A percentile compares a stretch with the other conserved stretches of the same genome.
phyloP scores from a whole-genome alignment of 2,329 filamentous ascomycete genomes.

The Cercospora brassicicola region DNA sequence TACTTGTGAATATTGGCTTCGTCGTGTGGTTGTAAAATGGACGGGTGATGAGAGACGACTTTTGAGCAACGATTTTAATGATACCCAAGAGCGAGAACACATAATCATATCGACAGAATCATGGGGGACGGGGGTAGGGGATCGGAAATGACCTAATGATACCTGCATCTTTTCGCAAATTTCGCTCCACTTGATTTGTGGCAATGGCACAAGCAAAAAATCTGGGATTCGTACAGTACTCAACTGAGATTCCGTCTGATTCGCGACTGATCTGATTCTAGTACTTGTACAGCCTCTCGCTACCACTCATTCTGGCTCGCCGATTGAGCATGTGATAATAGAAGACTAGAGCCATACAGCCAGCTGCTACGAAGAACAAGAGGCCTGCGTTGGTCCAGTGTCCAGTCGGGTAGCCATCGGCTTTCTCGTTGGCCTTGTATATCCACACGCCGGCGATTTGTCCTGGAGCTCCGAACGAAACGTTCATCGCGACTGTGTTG shows the following conservation, averaged over 20 bases:
- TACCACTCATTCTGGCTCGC: constrained; percentile 21
- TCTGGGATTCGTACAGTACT: neutral
- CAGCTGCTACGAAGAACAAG: constrained; percentile 59
- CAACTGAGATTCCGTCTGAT: neutral
- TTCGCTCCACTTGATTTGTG: neutral
- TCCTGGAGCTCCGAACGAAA: constrained; percentile 66
- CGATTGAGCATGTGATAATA: constrained; percentile 57
- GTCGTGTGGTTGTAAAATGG: constrained; percentile 11
- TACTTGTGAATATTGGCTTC: constrained; percentile 17
- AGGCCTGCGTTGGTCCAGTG: constrained; percentile 67
- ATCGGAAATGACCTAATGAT: neutral
- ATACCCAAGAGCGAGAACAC: neutral
- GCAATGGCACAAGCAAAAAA: neutral
- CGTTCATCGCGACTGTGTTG: constrained; percentile 57
- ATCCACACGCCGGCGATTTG: constrained; percentile 75
- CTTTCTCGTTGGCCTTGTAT: constrained; percentile 64
- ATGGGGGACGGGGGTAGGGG: neutral
- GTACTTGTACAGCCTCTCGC: constrained; percentile 26
- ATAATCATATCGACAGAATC: constrained; percentile 1
- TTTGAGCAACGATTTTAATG: constrained; percentile 6
- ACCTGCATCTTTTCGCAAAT: neutral
- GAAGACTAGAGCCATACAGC: constrained; percentile 55
- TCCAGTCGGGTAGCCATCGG: constrained; percentile 65
- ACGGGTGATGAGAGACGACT: neutral
- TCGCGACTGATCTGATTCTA: constrained; percentile 7